These are phyloP conservation scores for Cytospora piceicola DNA, from an alignment of 2,329 filamentous ascomycete species.

Conservation along the genomic window DNA sequence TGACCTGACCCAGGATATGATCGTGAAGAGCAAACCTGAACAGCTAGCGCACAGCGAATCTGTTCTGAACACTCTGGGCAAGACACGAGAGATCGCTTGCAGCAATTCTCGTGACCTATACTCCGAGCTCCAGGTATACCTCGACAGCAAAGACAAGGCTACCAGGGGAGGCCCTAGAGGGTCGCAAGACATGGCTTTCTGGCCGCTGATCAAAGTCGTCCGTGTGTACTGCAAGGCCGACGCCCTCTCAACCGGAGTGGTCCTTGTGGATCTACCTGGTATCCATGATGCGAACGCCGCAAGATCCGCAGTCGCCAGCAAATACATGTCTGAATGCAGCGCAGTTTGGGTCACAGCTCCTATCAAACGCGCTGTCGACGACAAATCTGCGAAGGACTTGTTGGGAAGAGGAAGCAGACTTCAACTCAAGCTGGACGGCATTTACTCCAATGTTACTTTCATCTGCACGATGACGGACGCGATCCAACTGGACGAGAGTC, in stretches of 20 bases:
- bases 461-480: slow-evolving; percentile 69
- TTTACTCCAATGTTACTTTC: slow-evolving; percentile 59
- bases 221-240: slow-evolving; percentile 41
- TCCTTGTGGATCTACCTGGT: slow-evolving; percentile 57
- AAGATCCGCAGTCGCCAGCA: slow-evolving; percentile 58
- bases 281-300: slow-evolving; percentile 64
- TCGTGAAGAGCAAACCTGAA: slow-evolving; percentile 43
- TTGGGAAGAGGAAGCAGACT: slow-evolving; percentile 60
- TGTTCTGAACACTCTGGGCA: slow-evolving; percentile 1
- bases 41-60: slow-evolving; percentile 43
- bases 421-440: slow-evolving; percentile 63
- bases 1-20: slow-evolving; percentile 43
- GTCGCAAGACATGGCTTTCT: slow-evolving; percentile 40
- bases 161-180: slow-evolving; percentile 31
- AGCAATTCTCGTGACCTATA: neutral
- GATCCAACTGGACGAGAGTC: slow-evolving; percentile 41
- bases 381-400: slow-evolving; percentile 60
- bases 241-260: slow-evolving; percentile 41
- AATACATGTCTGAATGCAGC: slow-evolving; percentile 64
- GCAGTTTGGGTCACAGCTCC: slow-evolving; percentile 65
- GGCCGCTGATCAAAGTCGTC: slow-evolving; percentile 59
- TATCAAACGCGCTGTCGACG: slow-evolving; percentile 63
- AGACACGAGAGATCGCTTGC: slow-evolving; percentile 1
- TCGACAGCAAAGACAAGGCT: slow-evolving; percentile 57
- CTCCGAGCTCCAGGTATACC: slow-evolving; percentile 49